Evolutionary conservation across 495 filamentous ascomycete species (phyloP).

Genomic region (Penicillium coffeae): DNA sequence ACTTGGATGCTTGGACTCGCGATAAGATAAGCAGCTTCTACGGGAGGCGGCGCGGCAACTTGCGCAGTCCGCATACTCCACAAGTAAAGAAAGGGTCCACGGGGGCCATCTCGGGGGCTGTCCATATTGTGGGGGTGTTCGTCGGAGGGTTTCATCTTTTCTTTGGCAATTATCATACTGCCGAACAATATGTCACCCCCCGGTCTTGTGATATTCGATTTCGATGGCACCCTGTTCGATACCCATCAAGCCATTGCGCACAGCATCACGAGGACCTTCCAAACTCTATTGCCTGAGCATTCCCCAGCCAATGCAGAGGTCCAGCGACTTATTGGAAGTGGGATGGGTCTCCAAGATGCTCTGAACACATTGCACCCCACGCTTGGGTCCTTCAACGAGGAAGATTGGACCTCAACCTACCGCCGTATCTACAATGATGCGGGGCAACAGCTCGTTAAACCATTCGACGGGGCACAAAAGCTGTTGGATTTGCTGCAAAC

Average conservation of each 20-base stretch:
- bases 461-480: slow-evolving; percentile 19
- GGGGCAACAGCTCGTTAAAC: slow-evolving; percentile 19
- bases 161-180: too few species aligned
- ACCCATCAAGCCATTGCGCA: slow-evolving; percentile 19
- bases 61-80: slow-evolving; percentile 15
- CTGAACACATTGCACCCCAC: slow-evolving; percentile 18
- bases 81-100: background rate
- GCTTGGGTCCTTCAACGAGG: slow-evolving; percentile 10
- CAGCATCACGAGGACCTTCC: slow-evolving; percentile 20
- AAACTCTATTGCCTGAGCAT: slow-evolving; percentile 19
- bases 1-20: slow-evolving; percentile 27
- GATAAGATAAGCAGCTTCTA: slow-evolving; percentile 30
- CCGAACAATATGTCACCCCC: background rate
- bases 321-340: slow-evolving; percentile 20
- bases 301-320: slow-evolving; percentile 10
- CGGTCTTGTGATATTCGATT: slow-evolving; percentile 24
- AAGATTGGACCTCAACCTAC: slow-evolving; percentile 20
- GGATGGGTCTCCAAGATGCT: slow-evolving; percentile 15
- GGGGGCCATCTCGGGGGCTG: too few species aligned
- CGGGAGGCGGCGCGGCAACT: slow-evolving; percentile 35
- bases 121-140: background rate
- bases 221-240: slow-evolving; percentile 30
- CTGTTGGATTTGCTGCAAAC: slow-evolving; percentile 14
- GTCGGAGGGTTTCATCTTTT: too few species aligned
- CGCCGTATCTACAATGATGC: slow-evolving; percentile 23